Conservation (phyloP, 495 filamentous ascomycete species). For the Bombardia bombarda region DNA sequence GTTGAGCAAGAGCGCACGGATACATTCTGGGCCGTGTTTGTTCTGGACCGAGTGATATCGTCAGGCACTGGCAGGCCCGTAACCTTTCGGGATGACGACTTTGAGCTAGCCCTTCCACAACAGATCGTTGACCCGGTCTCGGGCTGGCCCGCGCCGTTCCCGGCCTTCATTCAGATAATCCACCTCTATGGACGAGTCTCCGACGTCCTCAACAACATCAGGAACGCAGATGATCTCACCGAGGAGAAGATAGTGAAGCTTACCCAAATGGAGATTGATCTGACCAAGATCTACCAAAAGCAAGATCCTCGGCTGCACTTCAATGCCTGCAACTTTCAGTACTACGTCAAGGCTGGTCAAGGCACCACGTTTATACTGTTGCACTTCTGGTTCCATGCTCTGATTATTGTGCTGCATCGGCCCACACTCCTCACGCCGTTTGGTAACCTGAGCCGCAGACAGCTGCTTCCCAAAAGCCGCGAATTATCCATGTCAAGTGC, state of each 20-base stretch:
- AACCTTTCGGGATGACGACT: constrained; percentile 72
- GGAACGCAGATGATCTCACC: constrained; percentile 64
- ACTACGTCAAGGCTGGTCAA: constrained; percentile 67
- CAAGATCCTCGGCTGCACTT: constrained; percentile 67
- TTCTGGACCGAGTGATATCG: constrained; percentile 77
- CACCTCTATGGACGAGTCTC: constrained; percentile 76
- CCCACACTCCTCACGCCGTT: constrained; percentile 72
- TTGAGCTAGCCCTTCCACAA: constrained; percentile 64
- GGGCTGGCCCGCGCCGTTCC: constrained; percentile 68
- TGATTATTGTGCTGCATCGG: constrained; percentile 78
- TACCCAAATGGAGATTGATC: constrained; percentile 63
- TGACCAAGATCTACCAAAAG: constrained; percentile 72
- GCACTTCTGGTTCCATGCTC: constrained; percentile 85
- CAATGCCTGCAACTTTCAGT: constrained; percentile 68
- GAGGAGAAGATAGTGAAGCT: constrained; percentile 61
- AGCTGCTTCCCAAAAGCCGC: constrained; percentile 66
- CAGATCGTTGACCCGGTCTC: constrained; percentile 50
- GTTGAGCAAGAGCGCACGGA: constrained; percentile 67
- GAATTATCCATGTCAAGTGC: constrained; percentile 82
- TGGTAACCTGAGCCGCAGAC: constrained; percentile 52
- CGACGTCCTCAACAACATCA: constrained; percentile 76
- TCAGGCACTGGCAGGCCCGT: constrained; percentile 75
- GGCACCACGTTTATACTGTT: constrained; percentile 80
- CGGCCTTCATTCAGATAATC: constrained; percentile 70
- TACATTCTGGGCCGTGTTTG: constrained; percentile 81